These are phyloP conservation scores for Jatropha podagrica DNA, from an alignment of 441 rosid species.

Conservation along the genomic window DNA sequence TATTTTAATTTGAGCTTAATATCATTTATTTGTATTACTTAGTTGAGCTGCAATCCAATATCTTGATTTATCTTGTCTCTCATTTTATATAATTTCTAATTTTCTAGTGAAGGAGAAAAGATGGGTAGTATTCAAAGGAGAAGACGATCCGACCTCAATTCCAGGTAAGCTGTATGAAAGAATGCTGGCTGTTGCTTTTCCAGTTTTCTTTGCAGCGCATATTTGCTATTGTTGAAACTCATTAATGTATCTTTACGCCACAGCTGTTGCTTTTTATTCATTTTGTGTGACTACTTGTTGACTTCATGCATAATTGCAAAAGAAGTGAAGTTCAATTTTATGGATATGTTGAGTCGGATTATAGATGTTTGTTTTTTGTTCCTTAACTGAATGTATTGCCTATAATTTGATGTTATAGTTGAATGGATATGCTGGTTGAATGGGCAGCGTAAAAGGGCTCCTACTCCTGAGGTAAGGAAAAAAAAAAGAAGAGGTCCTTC, in stretches of 20 bases:
- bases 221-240: not conserved
- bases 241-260: not conserved
- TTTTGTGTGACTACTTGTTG: constrained; percentile 15
- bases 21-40: not conserved
- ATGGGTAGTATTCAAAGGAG: constrained; percentile 84
- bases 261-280: not conserved
- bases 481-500: not conserved
- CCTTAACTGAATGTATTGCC: constrained; percentile 10
- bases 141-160: constrained; percentile 79
- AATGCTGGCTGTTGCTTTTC: not conserved
- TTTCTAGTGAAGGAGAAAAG: constrained; percentile 89
- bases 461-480: constrained; percentile 67
- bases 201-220: not conserved
- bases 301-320: constrained; percentile 14
- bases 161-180: constrained; percentile 49
- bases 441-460: constrained; percentile 88
- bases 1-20: not conserved
- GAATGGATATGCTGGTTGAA: constrained; percentile 99
- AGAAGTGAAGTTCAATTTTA: not conserved
- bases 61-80: not conserved
- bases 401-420: constrained; percentile 47
- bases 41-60: not conserved
- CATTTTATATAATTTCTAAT: constrained; percentile 19
- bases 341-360: not conserved
- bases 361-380: not conserved